phyloP scores from a whole-genome alignment of 2,329 filamentous ascomycete genomes.

The Byssoonygena ceratinophila region DNA sequence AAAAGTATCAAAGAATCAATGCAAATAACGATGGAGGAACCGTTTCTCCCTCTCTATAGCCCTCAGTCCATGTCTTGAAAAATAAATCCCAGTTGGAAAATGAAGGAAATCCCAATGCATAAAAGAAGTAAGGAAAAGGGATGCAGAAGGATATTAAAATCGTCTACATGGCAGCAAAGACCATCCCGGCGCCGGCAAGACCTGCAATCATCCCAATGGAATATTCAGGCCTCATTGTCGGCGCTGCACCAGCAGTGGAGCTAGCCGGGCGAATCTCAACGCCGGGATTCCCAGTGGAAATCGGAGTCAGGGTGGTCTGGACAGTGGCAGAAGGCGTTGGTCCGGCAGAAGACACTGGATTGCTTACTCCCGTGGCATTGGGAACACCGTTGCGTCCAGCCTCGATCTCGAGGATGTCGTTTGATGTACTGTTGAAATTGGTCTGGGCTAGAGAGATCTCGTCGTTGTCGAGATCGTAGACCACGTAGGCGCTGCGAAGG shows the following conservation, averaged over 20 bases:
- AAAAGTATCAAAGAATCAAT: too few species aligned
- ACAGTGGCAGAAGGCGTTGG: conserved; percentile 13
- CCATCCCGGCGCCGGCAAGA: conserved; percentile 15
- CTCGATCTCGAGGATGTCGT: conserved; percentile 44
- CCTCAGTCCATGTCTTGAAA: too few species aligned
- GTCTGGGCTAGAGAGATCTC: conserved; percentile 61
- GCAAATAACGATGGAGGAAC: too few species aligned
- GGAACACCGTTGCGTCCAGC: conserved; percentile 40
- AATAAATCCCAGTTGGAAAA: too few species aligned
- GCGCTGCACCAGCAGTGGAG: conserved; percentile 3
- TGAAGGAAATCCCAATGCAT: not conserved
- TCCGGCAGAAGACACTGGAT: conserved; percentile 18
- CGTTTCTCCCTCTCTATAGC: too few species aligned
- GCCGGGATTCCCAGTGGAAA: not conserved
- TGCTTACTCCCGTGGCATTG: conserved; percentile 33
- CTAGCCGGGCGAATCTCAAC: not conserved
- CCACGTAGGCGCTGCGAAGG: conserved; percentile 61
- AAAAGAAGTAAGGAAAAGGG: too few species aligned
- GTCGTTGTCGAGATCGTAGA: conserved; percentile 63
- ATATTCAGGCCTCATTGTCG: conserved; percentile 13
- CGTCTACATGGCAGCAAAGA: conserved; percentile 16
- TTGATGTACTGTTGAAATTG: conserved; percentile 46
- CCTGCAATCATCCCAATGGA: conserved; percentile 12
- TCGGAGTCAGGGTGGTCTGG: not conserved
- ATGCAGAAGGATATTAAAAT: not conserved